A percentile compares a stretch with the other conserved stretches of the same genome.
These are phyloP conservation scores for Arachis monticola DNA, from an alignment of 331 rosid species.

Conservation along the genomic window DNA sequence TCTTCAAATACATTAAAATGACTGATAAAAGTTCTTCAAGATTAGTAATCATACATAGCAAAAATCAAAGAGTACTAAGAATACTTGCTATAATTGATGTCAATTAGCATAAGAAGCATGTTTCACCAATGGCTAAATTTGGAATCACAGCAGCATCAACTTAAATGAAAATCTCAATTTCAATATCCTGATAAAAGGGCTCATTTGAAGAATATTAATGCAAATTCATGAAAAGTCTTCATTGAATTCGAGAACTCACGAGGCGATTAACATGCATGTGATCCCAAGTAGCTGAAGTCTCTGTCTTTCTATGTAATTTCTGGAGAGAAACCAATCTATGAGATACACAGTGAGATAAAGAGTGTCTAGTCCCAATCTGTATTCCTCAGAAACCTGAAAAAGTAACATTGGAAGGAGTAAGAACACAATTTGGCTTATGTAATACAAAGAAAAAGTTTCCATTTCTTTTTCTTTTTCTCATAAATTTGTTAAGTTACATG, in stretches of 20 bases:
- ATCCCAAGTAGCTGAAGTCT: constrained; percentile 91
- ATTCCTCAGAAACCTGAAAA: constrained; percentile 88
- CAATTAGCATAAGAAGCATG: background rate
- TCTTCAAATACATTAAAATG: constrained; percentile 15
- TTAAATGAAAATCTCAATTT: background rate
- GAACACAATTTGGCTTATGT: background rate
- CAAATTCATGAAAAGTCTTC: constrained; percentile 12
- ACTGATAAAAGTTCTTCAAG: constrained; percentile 7
- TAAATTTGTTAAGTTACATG: background rate
- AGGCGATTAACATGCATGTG: constrained; percentile 93
- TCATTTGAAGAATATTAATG: too few relatives aligned
- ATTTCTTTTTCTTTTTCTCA: background rate
- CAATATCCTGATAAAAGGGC: background rate
- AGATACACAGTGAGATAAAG: constrained; percentile 83
- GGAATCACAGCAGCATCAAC: constrained; percentile 1
- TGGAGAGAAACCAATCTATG: constrained; percentile 85
- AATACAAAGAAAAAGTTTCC: background rate
- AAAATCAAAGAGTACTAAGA: constrained; percentile 9
- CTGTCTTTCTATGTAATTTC: constrained; percentile 71
- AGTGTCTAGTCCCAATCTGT: constrained; percentile 74
- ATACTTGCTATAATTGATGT: background rate
- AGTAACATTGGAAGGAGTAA: background rate
- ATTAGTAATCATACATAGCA: background rate
- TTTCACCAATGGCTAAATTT: background rate
- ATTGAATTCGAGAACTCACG: constrained; percentile 64